These are phyloP conservation scores for Spathaspora sp. DNA, from an alignment of 1,139 yeast species.

Conservation along the genomic window DNA sequence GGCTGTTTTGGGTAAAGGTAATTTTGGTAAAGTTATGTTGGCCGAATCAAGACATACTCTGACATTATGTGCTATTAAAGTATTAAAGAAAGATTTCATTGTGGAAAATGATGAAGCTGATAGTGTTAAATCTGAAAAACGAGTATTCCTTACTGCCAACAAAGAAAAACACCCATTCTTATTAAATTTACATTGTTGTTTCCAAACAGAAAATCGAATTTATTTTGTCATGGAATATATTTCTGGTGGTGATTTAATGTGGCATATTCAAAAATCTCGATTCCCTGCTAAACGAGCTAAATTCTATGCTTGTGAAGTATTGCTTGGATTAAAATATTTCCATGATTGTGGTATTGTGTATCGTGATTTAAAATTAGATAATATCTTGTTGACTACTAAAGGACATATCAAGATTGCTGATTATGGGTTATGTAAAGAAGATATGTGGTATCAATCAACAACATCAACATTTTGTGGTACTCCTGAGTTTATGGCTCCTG, in stretches of 20 bases:
- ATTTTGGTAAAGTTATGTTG: conserved; percentile 95
- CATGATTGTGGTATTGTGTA: conserved; percentile 96
- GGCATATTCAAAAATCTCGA: conserved; percentile 95
- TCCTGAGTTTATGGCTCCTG: conserved; percentile 99
- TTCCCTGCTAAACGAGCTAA: conserved; percentile 91
- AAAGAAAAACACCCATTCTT: conserved; percentile 90
- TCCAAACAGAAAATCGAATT: conserved; percentile 95
- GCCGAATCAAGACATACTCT: conserved; percentile 86
- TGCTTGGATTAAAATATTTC: conserved; percentile 85
- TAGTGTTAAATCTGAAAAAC: conserved; percentile 88
- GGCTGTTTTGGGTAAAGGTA: conserved; percentile 96
- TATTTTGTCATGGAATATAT: conserved; percentile 98
- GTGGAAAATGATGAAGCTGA: conserved; percentile 96
- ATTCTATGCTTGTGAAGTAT: conserved; percentile 95
- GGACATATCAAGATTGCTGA: conserved; percentile 99
- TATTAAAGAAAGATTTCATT: conserved; percentile 89
- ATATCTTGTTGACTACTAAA: conserved; percentile 78
- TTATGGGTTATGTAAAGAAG: conserved; percentile 94
- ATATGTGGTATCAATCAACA: conserved; percentile 88
- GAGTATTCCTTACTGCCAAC: conserved; percentile 89
- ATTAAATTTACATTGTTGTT: conserved; percentile 87
- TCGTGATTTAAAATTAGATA: conserved; percentile 94
- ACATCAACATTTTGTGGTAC: conserved; percentile 98
- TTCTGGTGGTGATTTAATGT: conserved; percentile 98
- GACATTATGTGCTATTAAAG: conserved; percentile 89